Evolutionary conservation across 2,329 filamentous ascomycete genomes (phyloP), one percentile per base, ranked within the genome.

Genomic region (Pseudogymnoascus sp.): DNA sequence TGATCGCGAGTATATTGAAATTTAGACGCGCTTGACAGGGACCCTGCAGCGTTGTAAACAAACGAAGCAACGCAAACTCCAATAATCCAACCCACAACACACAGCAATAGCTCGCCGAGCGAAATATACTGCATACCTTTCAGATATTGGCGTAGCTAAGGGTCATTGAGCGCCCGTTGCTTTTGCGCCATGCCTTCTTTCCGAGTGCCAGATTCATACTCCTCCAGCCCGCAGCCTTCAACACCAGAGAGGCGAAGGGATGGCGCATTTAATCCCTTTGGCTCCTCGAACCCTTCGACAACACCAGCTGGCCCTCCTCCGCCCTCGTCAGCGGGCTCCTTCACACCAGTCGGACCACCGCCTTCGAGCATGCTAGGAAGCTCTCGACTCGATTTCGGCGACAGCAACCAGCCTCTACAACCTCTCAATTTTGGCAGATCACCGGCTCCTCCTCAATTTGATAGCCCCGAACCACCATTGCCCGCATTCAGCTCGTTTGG

Each of bases 261-360:
- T 62, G 66, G 65, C 28, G 67, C 68, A 50, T 59, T 59, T 25
- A 69, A 68, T 64, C 66, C 63, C 42, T 73, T 73, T 63, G 70
- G 67, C 31, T 65, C 64, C 42, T 68, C 70, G 42, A 73, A 74
- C 42, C 76, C 80, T 50, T 84, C 83, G 5, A 84, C 82, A 18
- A 85, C 83, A 14, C 83, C 83, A 61, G 81, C 80, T 56, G 83
- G 82, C 42, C 78, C 77, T 64, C 82, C 77, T 64, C 82, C 83
- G 1, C 82, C 82, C 25, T 81, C 80, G 33, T 77, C 76, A 64
- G 74, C 76, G 25, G 72, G 73, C 65, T 84, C 82, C n/a, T 83
- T 83, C 62, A 84, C 82, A 21, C 83, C 83, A 33, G 77, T 78
- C 63, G 82, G 80, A 2, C 77, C 77, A 47, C 82, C 82, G 56